Evolutionary conservation across 2,329 filamentous ascomycete species (phyloP).

Genomic region (Thielaviopsis cerberus): DNA sequence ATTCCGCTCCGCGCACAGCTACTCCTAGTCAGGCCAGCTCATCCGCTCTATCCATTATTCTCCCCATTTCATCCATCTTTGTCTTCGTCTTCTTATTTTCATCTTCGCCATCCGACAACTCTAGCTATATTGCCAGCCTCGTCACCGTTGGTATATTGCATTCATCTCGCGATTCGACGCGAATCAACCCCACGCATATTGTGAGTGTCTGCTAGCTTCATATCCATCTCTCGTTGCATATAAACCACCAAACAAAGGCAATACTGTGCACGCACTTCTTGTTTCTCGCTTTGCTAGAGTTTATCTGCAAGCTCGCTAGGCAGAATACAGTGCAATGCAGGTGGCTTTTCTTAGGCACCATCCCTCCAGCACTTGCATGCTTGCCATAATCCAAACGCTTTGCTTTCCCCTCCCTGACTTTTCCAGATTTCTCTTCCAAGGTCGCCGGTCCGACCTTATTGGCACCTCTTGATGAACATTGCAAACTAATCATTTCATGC

Average conservation of each 20-base stretch:
- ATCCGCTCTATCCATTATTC: background rate
- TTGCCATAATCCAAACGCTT: background rate
- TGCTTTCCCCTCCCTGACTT: background rate
- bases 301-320: background rate
- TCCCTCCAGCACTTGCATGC: constrained; percentile 1
- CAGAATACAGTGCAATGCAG: background rate
- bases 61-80: background rate
- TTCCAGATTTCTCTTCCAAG: background rate
- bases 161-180: background rate
- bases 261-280: background rate
- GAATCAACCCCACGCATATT: background rate
- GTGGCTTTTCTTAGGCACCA: constrained; percentile 1
- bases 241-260: background rate
- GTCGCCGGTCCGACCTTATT: background rate
- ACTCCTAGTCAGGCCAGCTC: background rate
- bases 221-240: background rate
- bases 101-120: background rate
- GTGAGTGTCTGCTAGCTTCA: background rate
- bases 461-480: background rate
- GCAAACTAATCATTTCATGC: background rate
- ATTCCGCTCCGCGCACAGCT: background rate
- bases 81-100: background rate
- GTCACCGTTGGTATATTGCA: background rate
- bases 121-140: background rate
- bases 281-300: background rate